A percentile compares a stretch with the other conserved stretches of the same genome.
Evolutionary conservation across 768 basidiomycete species (phyloP).

Genomic region (Macrolepiota dolichaula): DNA sequence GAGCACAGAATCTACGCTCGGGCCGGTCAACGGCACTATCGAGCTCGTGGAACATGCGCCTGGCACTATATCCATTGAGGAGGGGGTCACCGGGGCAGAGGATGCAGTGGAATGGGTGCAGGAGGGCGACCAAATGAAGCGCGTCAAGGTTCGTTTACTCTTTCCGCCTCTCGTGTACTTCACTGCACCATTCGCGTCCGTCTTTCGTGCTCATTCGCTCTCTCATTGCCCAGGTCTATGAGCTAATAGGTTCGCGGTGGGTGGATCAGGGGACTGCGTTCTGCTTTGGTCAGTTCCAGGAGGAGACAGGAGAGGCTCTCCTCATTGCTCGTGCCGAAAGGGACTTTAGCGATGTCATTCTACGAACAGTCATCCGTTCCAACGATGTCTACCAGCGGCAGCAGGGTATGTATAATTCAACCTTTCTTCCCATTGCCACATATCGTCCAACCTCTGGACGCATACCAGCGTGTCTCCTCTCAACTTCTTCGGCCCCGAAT

Average conservation of each 20-base stretch:
- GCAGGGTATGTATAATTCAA: conserved; percentile 56
- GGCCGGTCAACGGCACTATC: conserved; percentile 37
- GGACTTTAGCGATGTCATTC: conserved; percentile 67
- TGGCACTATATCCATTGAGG: conserved; percentile 28
- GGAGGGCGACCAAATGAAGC: conserved; percentile 71
- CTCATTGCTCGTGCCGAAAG: conserved; percentile 83
- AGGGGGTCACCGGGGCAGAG: conserved; percentile 39
- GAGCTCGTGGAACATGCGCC: conserved; percentile 45
- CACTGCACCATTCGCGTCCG: background rate
- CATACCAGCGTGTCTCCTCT: background rate
- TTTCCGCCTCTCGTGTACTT: conserved; percentile 14
- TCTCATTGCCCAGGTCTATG: conserved; percentile 70
- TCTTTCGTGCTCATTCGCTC: background rate
- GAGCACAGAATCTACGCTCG: conserved; percentile 26
- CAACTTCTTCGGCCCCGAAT: conserved; percentile 11
- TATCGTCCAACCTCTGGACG: background rate
- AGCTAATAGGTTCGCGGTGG: conserved; percentile 89
- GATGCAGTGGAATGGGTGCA: conserved; percentile 60
- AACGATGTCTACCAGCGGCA: conserved; percentile 86
- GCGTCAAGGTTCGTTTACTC: conserved; percentile 65
- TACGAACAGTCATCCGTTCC: conserved; percentile 76
- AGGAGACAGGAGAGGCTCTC: conserved; percentile 71
- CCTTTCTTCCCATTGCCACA: background rate
- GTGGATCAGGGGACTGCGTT: conserved; percentile 96
- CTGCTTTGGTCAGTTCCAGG: conserved; percentile 85